Percentiles rank a stretch among this genome's conserved stretches.
Conservation (phyloP, 306 rosid genomes). For the Macrotyloma uniflorum region DNA sequence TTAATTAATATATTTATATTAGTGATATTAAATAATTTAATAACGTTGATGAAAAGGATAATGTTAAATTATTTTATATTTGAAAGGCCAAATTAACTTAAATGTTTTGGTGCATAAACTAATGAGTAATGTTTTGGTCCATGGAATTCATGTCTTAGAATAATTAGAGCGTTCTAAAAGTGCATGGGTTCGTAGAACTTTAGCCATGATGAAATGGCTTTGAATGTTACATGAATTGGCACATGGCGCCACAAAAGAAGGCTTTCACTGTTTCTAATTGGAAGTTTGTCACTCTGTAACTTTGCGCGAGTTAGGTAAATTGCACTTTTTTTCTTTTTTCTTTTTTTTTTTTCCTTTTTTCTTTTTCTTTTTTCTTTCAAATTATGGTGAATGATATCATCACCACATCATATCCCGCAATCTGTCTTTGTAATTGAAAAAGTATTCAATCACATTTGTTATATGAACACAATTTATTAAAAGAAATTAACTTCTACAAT, state of each 20-base stretch:
- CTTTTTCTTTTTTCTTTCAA: background rate
- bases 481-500: too few species aligned
- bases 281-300: background rate
- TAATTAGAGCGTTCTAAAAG: slow-evolving; percentile 30
- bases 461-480: too few species aligned
- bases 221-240: slow-evolving; percentile 13
- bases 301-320: background rate
- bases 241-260: slow-evolving; percentile 24
- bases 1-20: too few species aligned
- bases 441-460: too few species aligned
- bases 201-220: slow-evolving; percentile 17
- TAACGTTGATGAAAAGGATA: too few species aligned
- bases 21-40: too few species aligned
- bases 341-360: too few species aligned
- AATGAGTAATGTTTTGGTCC: background rate
- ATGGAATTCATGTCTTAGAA: slow-evolving; percentile 5
- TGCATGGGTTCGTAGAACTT: slow-evolving; percentile 5
- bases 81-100: too few species aligned
- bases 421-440: background rate
- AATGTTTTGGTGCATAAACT: background rate
- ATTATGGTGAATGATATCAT: background rate
- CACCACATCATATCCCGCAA: background rate
- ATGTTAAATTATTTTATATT: too few species aligned
- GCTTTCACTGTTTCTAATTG: slow-evolving; percentile 16
- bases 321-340: background rate